These are phyloP conservation scores for Colletotrichum melonis DNA, from an alignment of 2,329 filamentous ascomycete species.

Conservation along the genomic window DNA sequence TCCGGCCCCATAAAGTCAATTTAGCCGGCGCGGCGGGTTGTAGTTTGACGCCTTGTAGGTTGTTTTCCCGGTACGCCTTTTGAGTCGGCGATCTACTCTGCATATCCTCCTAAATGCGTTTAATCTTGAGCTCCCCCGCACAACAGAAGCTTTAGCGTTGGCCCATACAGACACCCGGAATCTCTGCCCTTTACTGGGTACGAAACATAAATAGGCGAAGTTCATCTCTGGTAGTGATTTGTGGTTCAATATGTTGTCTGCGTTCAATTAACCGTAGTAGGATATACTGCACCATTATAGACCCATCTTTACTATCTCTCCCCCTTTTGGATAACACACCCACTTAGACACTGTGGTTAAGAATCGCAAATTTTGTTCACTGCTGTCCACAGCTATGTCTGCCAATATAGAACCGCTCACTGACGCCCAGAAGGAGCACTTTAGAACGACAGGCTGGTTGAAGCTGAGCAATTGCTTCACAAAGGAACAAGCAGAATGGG, in stretches of 20 bases:
- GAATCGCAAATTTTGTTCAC: too few species aligned
- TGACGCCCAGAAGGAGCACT: conserved; percentile 53
- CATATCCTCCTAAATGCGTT: background rate
- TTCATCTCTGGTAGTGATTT: background rate
- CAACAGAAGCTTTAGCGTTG: background rate
- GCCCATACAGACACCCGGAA: background rate
- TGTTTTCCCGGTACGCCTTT: background rate
- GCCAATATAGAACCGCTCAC: conserved; percentile 43
- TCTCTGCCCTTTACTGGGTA: background rate
- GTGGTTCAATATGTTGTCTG: background rate
- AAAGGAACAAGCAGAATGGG: conserved; percentile 47
- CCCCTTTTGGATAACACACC: too few species aligned
- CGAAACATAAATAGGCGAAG: background rate
- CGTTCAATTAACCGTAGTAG: background rate
- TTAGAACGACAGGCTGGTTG: conserved; percentile 53
- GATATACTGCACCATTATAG: background rate
- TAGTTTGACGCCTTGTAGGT: background rate
- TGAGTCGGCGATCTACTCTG: background rate
- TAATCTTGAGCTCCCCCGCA: conserved; percentile 19
- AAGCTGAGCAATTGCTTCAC: conserved; percentile 48
- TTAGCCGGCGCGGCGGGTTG: conserved; percentile 7
- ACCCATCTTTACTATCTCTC: too few species aligned
- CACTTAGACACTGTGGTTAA: too few species aligned
- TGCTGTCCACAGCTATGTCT: conserved; percentile 9
- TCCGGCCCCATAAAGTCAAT: background rate